phyloP scores from a whole-genome alignment of 139 green algal genomes.

The Astrephomene gubernaculifera region DNA sequence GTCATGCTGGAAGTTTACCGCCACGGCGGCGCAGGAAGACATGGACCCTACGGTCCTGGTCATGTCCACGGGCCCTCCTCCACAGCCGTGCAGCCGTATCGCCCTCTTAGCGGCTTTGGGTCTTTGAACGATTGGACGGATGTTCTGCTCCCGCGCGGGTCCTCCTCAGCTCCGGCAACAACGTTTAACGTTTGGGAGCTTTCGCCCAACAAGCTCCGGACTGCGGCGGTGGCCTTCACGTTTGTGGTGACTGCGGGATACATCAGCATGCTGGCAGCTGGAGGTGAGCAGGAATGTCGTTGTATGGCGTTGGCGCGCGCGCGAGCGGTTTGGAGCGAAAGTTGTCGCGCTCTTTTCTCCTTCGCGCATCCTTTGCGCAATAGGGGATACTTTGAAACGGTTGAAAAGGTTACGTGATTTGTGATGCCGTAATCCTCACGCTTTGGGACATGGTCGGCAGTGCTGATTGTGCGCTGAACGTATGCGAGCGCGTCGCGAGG shows the following conservation, averaged over 20 bases:
- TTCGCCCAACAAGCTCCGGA: slow-evolving; percentile 32
- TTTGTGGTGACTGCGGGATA: slow-evolving; percentile 41
- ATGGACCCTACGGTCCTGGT: neutral
- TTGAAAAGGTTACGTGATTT: no score
- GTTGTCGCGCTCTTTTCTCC: no score
- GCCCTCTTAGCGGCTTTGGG: neutral
- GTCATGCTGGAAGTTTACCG: slow-evolving; percentile 30
- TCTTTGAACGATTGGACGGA: slow-evolving; percentile 22
- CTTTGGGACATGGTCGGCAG: no score
- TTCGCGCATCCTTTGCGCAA: no score
- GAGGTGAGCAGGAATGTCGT: no score
- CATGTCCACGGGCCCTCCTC: neutral
- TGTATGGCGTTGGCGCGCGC: no score
- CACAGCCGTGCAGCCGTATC: neutral
- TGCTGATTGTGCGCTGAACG: no score
- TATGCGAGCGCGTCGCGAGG: no score
- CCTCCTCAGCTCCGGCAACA: no score
- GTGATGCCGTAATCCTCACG: no score
- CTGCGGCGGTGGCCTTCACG: slow-evolving; percentile 41
- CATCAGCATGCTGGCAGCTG: slow-evolving; percentile 41
- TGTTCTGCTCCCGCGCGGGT: slow-evolving; percentile 2
- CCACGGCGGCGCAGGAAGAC: slow-evolving; percentile 2
- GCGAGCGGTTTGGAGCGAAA: no score
- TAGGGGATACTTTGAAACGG: no score
- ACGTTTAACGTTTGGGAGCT: slow-evolving; percentile 42